Base-by-base conservation (phyloP, 768 basidiomycete genomes). In the Serendipita sp. region DNA sequence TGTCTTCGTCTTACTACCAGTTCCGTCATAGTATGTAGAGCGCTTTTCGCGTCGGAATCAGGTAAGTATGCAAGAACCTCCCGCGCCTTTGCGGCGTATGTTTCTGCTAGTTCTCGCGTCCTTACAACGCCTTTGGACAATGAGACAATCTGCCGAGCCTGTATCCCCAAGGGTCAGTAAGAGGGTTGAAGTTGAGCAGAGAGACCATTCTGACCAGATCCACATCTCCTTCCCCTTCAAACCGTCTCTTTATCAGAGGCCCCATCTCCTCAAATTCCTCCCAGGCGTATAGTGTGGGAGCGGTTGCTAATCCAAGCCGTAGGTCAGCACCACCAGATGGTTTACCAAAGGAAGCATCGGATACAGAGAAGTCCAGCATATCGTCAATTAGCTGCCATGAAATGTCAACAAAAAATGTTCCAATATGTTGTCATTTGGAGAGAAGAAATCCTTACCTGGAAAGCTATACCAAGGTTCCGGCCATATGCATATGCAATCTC, bases 401-500 rank as follows among this genome's bases (percentile, higher is more conserved):
- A 22, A 30, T 34, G 30, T 42, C 17, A 41, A 44, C 28, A 1
- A 42, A 43, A 16, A 3, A n/a, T n/a, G 17, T 34, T 7, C 28
- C 31, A 31, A 26, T 33, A 42, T 48, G 30, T 48, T 14, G 9
- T 33, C 11, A 50, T 30, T 33, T 4, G 16, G 50, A n/a, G 7
- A 24, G 17, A n/a, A n/a, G n/a, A n/a, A 2, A 60, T 16, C 17
- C 3, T 61, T 65, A 92, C 92, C 81, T 96, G 94, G 75, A 97
- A 96, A n/a, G 93, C 90, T 65, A 94, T 88, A 2, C 93, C 92
- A 17, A 95, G 69, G 73, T 94, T 91, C 61, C 90, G 79, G 0
- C 91, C 92, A 72, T 90, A 96, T 3, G 83, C 85, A 74, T 95
- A 96, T 14, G 93, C 92, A 3, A 84, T 79, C 72, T 95, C 92